Evolutionary conservation across 345 rosid species (phyloP).

Genomic region (Erysimum cheiranthoides): DNA sequence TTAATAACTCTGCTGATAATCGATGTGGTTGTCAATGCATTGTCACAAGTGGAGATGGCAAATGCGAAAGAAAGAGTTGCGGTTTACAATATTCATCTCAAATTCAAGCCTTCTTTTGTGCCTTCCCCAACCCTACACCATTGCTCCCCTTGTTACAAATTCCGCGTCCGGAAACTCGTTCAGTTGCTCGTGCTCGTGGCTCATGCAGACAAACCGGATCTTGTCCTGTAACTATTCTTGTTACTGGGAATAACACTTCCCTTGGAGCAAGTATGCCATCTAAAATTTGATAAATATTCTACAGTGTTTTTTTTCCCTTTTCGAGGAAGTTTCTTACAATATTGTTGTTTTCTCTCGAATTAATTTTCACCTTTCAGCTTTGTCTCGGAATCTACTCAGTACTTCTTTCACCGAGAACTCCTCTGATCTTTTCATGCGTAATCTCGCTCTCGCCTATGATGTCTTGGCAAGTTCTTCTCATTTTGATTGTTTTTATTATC

Average conservation of each 20-base stretch:
- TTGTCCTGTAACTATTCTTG: conserved; percentile 9
- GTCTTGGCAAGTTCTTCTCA: conserved; percentile 52
- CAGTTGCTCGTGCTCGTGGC: background rate
- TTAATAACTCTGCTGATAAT: conserved; percentile 29
- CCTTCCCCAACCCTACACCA: conserved; percentile 10
- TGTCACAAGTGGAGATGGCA: conserved; percentile 52
- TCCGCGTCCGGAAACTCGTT: background rate
- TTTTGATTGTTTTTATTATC: background rate
- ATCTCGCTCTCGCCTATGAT: conserved; percentile 56
- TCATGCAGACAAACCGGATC: background rate
- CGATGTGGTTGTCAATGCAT: conserved; percentile 65
- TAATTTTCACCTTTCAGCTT: conserved; percentile 46
- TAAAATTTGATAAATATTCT: too few species aligned
- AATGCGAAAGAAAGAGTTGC: conserved; percentile 52
- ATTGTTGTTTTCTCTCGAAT: background rate
- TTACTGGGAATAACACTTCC: conserved; percentile 15
- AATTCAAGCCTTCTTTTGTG: conserved; percentile 15
- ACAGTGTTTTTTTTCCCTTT: background rate
- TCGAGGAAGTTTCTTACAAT: background rate
- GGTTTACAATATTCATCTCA: conserved; percentile 52
- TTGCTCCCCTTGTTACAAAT: background rate
- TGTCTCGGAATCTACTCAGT: conserved; percentile 55
- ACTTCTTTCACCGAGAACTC: conserved; percentile 45
- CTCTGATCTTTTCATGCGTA: conserved; percentile 44
- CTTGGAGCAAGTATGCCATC: background rate